Conservation (phyloP, 75 land plant species). For the Picea sitchensis region DNA sequence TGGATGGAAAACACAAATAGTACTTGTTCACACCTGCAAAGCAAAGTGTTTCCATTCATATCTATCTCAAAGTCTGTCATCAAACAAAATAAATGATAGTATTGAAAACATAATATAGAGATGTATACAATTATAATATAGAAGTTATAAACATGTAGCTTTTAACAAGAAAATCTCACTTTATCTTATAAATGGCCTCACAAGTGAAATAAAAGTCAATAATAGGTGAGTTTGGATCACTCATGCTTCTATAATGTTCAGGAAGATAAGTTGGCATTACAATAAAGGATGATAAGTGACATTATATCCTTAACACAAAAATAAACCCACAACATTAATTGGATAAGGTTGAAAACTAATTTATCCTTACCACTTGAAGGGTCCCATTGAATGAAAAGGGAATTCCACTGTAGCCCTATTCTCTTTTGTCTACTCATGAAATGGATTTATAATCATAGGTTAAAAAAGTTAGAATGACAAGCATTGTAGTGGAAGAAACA, state of each 20-base stretch:
- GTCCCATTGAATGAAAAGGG: slow-evolving; percentile 50
- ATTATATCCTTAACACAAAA: not conserved
- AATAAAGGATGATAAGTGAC: not conserved
- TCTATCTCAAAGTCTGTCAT: slow-evolving; percentile 87
- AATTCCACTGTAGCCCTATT: no score
- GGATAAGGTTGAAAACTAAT: not conserved
- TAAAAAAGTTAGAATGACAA: no score
- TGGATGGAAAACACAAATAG: not conserved
- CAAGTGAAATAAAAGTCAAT: slow-evolving; percentile 92
- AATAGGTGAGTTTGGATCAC: slow-evolving; percentile 82
- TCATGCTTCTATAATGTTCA: slow-evolving; percentile 67
- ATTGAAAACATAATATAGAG: not conserved
- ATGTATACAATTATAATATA: no score
- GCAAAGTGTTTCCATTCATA: slow-evolving; percentile 95
- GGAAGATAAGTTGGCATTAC: slow-evolving; percentile 85
- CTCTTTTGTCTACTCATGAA: no score
- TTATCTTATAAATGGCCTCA: slow-evolving; percentile 5
- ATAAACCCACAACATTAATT: no score
- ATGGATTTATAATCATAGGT: no score
- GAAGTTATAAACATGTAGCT: not conserved
- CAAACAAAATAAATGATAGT: not conserved
- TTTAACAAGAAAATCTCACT: not conserved
- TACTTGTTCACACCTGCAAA: slow-evolving; percentile 69
- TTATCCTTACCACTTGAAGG: slow-evolving; percentile 89
- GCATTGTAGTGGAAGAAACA: no score